A percentile compares a stretch with the other conserved stretches of the same genome.
These are phyloP conservation scores for Opeltia flavorubescens DNA, from an alignment of 495 filamentous ascomycete genomes.

Conservation along the genomic window DNA sequence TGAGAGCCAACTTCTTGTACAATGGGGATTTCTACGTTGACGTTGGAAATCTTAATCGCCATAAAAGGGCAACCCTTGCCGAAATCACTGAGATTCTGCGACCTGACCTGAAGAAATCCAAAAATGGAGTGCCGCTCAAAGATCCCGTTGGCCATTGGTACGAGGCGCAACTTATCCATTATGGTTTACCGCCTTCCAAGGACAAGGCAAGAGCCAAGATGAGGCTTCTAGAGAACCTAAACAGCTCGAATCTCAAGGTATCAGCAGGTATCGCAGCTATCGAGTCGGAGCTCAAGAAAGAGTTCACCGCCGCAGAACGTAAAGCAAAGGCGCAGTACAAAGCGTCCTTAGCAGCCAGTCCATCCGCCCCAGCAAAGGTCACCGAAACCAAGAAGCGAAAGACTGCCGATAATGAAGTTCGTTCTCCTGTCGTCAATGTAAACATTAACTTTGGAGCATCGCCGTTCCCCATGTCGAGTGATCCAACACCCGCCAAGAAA, in stretches of 20 bases:
- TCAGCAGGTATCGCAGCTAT: constrained; percentile 27
- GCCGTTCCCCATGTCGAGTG: not conserved
- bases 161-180: constrained; percentile 44
- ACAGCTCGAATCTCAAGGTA: constrained; percentile 27
- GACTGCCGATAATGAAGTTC: not conserved
- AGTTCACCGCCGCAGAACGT: constrained; percentile 31
- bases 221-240: constrained; percentile 37
- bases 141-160: constrained; percentile 42
- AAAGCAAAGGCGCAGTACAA: constrained; percentile 28
- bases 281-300: constrained; percentile 38
- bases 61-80: constrained; percentile 31
- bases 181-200: constrained; percentile 38
- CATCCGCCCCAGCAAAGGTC: not conserved
- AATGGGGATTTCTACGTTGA: constrained; percentile 34
- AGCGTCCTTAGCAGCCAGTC: constrained; percentile 1
- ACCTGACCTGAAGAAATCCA: constrained; percentile 13
- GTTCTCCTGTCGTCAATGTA: not conserved
- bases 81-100: constrained; percentile 34
- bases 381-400: constrained; percentile 12
- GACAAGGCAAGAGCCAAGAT: constrained; percentile 41
- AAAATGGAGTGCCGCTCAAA: constrained; percentile 15
- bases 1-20: constrained; percentile 19
- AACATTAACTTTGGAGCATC: constrained; percentile 1
- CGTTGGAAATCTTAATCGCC: constrained; percentile 30
- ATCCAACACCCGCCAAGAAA: not conserved